Evolutionary conservation across 208 protist genomes (phyloP), one percentile per base, ranked within the genome.

Genomic region (Naegleria fowleri): DNA sequence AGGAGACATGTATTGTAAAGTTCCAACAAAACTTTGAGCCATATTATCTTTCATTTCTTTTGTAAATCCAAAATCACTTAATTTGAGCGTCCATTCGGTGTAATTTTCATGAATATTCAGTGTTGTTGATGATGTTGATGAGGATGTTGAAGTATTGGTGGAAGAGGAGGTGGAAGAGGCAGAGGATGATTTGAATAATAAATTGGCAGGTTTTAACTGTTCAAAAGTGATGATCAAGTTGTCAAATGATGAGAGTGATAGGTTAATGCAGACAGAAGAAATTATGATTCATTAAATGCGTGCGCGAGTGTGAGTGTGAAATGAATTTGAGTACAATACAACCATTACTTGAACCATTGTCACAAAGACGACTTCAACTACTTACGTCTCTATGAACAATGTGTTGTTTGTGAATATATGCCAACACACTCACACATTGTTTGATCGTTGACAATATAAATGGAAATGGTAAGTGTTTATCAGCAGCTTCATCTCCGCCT

Each of bases 1-100:
- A 38, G 86, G 86, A 22, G 86, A 41, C 48, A 89, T 89, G n/a
- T 89, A 89, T 29, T 51, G 36, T 6, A 75, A 40, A 13, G 86
- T 89, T 33, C 86, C 86, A 67, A 67, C 55, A 67, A 67, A 67
- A 67, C 55, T 67, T 19, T 67, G 55, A 29, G 55, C 55, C 7
- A 89, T 16, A 38, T 55, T 41, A 16, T 39, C 51, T 33, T 40
- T 89, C 29, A 89, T 39, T 39, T 33, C 4, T 55, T 58, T 38
- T 16, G 51, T 67, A 40, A 89, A 89, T 25, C 86, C 86, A 89
- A 89, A 89, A 40, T 89, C 86, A 67, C 86, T 55, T 0, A 87
- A 11, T 87, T 87, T 87, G 6, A 48, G 36, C n/a, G 33, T 29
- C 55, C 55, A 67, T 29, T 67, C 55, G 22, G 11, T 67, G 19